phyloP scores from a whole-genome alignment of 345 rosid genomes.

The Euphorbia tirucalli region DNA sequence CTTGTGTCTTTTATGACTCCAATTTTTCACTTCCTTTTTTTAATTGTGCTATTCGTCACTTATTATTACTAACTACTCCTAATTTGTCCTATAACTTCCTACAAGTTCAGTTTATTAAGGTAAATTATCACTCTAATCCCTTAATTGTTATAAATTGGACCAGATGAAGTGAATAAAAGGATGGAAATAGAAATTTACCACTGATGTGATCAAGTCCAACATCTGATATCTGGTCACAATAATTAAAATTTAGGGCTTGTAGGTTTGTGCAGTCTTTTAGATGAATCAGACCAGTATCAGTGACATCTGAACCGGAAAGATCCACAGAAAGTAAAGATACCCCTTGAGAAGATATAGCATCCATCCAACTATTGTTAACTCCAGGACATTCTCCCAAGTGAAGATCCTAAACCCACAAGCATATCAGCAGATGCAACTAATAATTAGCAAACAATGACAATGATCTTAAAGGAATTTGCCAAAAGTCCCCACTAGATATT shows the following conservation, averaged over 20 bases:
- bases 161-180: neutral
- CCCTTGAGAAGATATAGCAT: constrained; percentile 77
- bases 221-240: constrained; percentile 63
- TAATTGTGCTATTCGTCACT: neutral
- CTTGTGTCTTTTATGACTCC: neutral
- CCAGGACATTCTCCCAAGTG: constrained; percentile 70
- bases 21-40: neutral
- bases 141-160: neutral
- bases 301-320: constrained; percentile 71
- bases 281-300: constrained; percentile 55
- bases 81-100: neutral
- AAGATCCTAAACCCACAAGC: constrained; percentile 50
- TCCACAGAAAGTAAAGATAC: constrained; percentile 80
- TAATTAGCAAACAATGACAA: neutral
- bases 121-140: neutral
- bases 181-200: constrained; percentile 27
- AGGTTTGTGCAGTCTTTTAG: constrained; percentile 59
- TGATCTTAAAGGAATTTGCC: neutral
- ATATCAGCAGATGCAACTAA: neutral
- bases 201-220: constrained; percentile 49
- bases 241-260: constrained; percentile 59
- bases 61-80: neutral
- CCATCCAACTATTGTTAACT: constrained; percentile 85
- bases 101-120: neutral
- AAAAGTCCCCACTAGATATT: neutral